phyloP scores from a whole-genome alignment of 495 filamentous ascomycete species.

The Aspergillus steynii region DNA sequence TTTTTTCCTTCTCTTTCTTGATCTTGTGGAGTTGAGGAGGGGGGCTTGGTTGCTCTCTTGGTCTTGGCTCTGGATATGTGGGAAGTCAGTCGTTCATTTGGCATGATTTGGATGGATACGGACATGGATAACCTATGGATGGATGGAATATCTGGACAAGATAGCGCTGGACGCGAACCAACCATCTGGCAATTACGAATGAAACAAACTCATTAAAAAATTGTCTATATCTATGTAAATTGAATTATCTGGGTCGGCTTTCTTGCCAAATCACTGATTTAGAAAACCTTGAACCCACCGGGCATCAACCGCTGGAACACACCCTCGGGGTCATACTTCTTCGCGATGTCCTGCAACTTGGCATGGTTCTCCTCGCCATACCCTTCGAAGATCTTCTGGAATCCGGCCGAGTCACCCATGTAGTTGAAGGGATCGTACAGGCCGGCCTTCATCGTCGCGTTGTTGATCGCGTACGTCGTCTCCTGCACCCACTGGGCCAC shows the following conservation, averaged over 20 bases:
- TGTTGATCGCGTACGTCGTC: constrained; percentile 37
- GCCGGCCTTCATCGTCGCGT: constrained; percentile 31
- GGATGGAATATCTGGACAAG: background rate
- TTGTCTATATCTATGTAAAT: constrained; percentile 2
- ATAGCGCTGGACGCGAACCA: background rate
- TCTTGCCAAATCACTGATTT: background rate
- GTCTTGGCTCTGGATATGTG: background rate
- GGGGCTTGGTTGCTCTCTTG: background rate
- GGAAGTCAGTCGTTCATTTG: background rate
- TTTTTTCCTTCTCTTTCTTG: background rate
- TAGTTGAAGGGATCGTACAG: constrained; percentile 37
- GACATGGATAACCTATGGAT: background rate
- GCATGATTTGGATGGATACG: background rate
- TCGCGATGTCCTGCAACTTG: constrained; percentile 26
- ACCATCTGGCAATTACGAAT: too few relatives aligned
- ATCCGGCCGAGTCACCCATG: constrained; percentile 34
- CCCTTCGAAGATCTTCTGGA: constrained; percentile 35
- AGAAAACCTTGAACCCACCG: constrained; percentile 37
- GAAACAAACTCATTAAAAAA: background rate
- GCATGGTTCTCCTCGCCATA: constrained; percentile 33
- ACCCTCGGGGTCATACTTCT: constrained; percentile 31
- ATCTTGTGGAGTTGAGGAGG: too few relatives aligned
- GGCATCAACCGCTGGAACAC: constrained; percentile 36
- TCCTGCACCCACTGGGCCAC: constrained; percentile 35
- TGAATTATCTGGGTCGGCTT: too few relatives aligned